Evolutionary conservation across 495 filamentous ascomycete genomes (phyloP).

Genomic region (Penicillium riverlandense): DNA sequence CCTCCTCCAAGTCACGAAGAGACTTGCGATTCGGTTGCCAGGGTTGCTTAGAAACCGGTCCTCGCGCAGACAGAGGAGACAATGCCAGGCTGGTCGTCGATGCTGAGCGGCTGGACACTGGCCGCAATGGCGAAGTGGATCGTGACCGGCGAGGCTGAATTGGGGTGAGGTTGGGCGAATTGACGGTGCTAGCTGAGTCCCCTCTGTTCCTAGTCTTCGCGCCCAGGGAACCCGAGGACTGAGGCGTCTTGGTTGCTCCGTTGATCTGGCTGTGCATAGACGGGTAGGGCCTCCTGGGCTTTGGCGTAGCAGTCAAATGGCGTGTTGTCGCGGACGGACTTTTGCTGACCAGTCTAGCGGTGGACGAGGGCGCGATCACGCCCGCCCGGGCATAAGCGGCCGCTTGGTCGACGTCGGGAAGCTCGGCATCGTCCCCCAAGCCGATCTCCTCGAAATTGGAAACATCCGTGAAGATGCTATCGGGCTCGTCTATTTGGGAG

Average conservation of each 20-base stretch:
- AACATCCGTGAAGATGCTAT: conserved; percentile 58
- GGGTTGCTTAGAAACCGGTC: conserved; percentile 28
- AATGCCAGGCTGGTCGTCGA: conserved; percentile 28
- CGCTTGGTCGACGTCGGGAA: conserved; percentile 19
- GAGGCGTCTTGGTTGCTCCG: conserved; percentile 14
- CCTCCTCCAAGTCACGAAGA: conserved; percentile 70
- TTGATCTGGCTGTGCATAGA: conserved; percentile 23
- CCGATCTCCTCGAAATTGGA: conserved; percentile 92
- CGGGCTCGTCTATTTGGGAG: conserved; percentile 58
- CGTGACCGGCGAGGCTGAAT: conserved; percentile 29
- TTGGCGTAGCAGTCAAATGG: conserved; percentile 34
- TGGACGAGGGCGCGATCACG: conserved; percentile 24
- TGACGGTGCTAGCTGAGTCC: conserved; percentile 12
- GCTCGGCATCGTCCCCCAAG: conserved; percentile 59
- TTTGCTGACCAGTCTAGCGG: conserved; percentile 25
- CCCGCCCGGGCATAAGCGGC: conserved; percentile 23
- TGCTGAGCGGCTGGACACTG: conserved; percentile 22
- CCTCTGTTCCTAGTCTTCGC: conserved; percentile 17
- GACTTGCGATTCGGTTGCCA: conserved; percentile 81
- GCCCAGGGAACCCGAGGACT: conserved; percentile 14
- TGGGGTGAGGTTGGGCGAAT: conserved; percentile 18
- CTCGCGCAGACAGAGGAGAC: conserved; percentile 27
- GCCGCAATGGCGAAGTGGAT: conserved; percentile 33
- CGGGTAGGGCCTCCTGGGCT: conserved; percentile 33
- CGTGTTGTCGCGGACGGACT: conserved; percentile 30